Percentiles rank a stretch among this genome's conserved stretches.
Conservation (phyloP, 257 asterid species). For the Haberlea rhodopensis region DNA sequence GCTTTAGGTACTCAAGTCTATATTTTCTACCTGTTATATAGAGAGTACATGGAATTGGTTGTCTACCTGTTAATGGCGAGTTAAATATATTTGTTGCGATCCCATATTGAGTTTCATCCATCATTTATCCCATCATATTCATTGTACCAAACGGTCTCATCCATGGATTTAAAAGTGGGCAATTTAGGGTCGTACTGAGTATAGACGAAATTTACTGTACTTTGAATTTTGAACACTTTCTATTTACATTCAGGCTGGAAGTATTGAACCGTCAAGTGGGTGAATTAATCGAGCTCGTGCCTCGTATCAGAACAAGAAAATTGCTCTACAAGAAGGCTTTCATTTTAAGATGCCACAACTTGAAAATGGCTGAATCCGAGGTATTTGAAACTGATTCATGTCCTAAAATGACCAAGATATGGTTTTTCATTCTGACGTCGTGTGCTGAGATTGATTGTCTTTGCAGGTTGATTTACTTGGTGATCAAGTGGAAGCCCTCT, state of each 20-base stretch:
- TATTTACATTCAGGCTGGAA: constrained; percentile 47
- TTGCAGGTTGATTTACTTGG: constrained; percentile 79
- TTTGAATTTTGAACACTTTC: neutral
- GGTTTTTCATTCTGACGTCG: neutral
- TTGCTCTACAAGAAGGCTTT: constrained; percentile 65
- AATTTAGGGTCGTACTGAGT: too few relatives aligned
- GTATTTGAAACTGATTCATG: constrained; percentile 25
- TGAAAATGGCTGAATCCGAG: constrained; percentile 74
- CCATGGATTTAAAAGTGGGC: too few relatives aligned
- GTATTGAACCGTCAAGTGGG: constrained; percentile 40
- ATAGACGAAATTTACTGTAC: too few relatives aligned
- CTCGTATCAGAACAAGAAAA: constrained; percentile 37
- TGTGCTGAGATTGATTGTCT: too few relatives aligned
- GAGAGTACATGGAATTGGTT: too few relatives aligned
- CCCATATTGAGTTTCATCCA: too few relatives aligned
- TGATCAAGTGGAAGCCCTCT: constrained; percentile 66
- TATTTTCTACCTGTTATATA: too few relatives aligned
- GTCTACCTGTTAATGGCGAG: too few relatives aligned
- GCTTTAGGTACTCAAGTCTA: constrained; percentile 45
- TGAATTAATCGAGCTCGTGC: constrained; percentile 34
- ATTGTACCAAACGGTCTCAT: too few relatives aligned
- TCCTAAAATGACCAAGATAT: neutral
- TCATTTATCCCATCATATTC: too few relatives aligned
- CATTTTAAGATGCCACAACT: constrained; percentile 56
- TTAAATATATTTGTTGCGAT: too few relatives aligned